These are phyloP conservation scores for Dioszegia crocea DNA, from an alignment of 768 basidiomycete species.

Conservation along the genomic window DNA sequence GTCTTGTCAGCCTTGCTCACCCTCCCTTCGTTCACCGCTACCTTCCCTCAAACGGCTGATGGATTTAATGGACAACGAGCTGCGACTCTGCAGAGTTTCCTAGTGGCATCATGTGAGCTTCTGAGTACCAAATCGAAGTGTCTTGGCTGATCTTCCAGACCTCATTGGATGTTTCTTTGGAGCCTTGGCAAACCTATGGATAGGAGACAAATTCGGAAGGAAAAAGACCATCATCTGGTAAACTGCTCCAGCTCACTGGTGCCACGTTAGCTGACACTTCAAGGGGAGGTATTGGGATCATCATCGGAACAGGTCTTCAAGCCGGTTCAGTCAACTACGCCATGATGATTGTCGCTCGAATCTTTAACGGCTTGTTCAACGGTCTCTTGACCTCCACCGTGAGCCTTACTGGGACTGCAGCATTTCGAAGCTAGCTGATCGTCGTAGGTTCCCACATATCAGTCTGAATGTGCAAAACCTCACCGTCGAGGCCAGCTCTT, in stretches of 20 bases:
- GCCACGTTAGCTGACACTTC: neutral
- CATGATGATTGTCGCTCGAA: constrained; percentile 54
- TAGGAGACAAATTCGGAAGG: constrained; percentile 41
- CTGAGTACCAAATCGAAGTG: neutral
- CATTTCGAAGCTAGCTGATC: neutral
- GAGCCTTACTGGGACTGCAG: neutral
- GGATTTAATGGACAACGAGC: constrained; percentile 38
- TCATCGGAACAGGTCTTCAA: constrained; percentile 34
- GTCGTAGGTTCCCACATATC: constrained; percentile 57
- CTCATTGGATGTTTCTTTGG: constrained; percentile 65
- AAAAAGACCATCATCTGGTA: neutral
- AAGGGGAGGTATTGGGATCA: constrained; percentile 25
- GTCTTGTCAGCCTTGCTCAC: constrained; percentile 67
- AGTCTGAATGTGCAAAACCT: constrained; percentile 64
- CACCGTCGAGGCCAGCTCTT: constrained; percentile 61
- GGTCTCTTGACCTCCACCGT: constrained; percentile 63
- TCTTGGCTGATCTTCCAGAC: constrained; percentile 43
- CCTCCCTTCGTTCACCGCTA: constrained; percentile 59
- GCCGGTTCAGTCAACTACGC: constrained; percentile 58
- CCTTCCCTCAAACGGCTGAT: constrained; percentile 59
- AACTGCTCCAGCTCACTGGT: neutral
- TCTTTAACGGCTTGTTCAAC: constrained; percentile 62
- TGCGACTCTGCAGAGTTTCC: constrained; percentile 60
- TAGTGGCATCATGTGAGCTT: constrained; percentile 57
- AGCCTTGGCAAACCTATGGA: constrained; percentile 59